Evolutionary conservation across 164 flowering plant genomes (phyloP).

Genomic region (Pachysandra terminalis): DNA sequence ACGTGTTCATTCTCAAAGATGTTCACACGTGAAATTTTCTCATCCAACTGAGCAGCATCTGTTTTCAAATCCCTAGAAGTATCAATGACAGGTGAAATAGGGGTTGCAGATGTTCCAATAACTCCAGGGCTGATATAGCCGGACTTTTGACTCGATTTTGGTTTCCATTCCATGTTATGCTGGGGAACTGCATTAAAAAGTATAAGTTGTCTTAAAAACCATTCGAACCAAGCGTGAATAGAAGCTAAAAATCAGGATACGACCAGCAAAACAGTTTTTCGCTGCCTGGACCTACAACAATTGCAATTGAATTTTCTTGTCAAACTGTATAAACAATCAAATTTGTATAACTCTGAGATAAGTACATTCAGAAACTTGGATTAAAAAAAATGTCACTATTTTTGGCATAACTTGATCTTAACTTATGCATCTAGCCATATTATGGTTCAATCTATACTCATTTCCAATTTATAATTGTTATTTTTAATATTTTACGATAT

Average conservation of each 20-base stretch:
- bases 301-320: no score
- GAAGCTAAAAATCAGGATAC: not conserved
- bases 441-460: no score
- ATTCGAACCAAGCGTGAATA: not conserved
- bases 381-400: no score
- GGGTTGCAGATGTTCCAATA: constrained; percentile 44
- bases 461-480: no score
- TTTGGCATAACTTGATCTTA: no score
- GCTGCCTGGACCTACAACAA: not conserved
- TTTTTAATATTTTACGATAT: no score
- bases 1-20: constrained; percentile 67
- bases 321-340: no score
- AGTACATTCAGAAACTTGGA: no score
- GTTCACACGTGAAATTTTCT: constrained; percentile 43
- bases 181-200: constrained; percentile 48
- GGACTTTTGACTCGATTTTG: constrained; percentile 68
- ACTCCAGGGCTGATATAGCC: constrained; percentile 39
- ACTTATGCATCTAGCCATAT: no score
- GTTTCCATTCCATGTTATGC: constrained; percentile 89
- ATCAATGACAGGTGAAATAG: constrained; percentile 40
- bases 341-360: no score
- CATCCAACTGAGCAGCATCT: constrained; percentile 47
- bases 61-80: constrained; percentile 31
- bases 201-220: not conserved
- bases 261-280: not conserved